Base-by-base conservation (phyloP, 2,329 filamentous ascomycete species). In the Nigrospora sphaerica region DNA sequence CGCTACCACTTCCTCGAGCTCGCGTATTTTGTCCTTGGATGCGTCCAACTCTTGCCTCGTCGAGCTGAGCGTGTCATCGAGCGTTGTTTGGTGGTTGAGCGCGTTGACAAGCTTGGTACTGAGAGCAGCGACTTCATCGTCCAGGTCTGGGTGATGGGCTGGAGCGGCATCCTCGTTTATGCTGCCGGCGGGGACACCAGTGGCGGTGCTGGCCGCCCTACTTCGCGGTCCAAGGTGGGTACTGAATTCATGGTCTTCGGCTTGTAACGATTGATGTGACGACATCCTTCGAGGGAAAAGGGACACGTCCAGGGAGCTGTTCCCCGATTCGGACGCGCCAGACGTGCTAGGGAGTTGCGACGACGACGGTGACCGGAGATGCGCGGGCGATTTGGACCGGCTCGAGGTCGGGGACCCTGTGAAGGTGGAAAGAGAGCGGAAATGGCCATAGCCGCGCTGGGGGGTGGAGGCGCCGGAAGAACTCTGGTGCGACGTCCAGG, bases 101-200 rank as follows among this genome's bases (percentile, higher is more conserved):
- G 93, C 92, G 61, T 93, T 92, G 57, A 98, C 92, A 52, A 98
- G 81, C 66, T 98, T 98, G 42, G 90, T 92, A 68, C 90, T 97
- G 32, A 98, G 74, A 7, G 88, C 83, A 9, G 92, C 88, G 28
- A 98, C 88, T 67, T 97, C 93, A 48, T 78, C 72, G 53, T 75
- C 75, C 18, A 82, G 67, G 47, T 80, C 79, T 6, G 77, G 75
- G 50, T 80, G 76, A 39, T 71, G 74, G 7, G 59, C 57, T 1
- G 67, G 62, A 38, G 57, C 63, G 36, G 58, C 49, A 6, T n/a
- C 14, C 5, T 18, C 35, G 18, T 18, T 37, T 2, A n/a, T 18
- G 48, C 60, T 50, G 34, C 58, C 53, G 23, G 23, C 23, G 23
- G 23, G 6, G 23, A 28, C 23, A 9, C 23, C 23, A 10, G 23